phyloP scores from a whole-genome alignment of 2,329 filamentous ascomycete genomes.

The Trichoderma endophyticum region DNA sequence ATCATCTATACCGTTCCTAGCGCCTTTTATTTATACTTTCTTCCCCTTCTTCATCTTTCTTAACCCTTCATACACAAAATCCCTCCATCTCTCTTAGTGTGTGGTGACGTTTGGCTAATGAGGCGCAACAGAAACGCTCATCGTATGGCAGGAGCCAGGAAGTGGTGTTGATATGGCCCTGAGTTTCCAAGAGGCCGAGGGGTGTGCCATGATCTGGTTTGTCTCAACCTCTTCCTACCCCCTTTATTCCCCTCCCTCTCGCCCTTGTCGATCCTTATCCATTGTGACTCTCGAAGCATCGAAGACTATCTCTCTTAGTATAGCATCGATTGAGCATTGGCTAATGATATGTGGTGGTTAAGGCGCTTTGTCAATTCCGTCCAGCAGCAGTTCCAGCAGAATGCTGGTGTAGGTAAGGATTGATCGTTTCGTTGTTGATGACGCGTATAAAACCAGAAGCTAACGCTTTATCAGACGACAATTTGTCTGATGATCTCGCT shows the following conservation, averaged over 20 bases:
- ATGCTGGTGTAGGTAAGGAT: conserved; percentile 59
- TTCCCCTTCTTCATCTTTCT: not conserved
- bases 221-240: conserved; percentile 23
- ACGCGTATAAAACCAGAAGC: not conserved
- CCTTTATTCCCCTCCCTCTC: not conserved
- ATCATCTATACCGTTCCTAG: not conserved
- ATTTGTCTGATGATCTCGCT: conserved; percentile 78
- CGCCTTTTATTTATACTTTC: not conserved
- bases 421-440: not conserved
- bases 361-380: conserved; percentile 91
- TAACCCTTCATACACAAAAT: not conserved
- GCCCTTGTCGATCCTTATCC: not conserved
- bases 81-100: not conserved
- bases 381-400: conserved; percentile 67
- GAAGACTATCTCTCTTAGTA: not conserved
- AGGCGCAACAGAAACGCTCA: conserved; percentile 73
- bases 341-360: conserved; percentile 15
- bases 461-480: conserved; percentile 62
- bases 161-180: conserved; percentile 94
- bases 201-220: conserved; percentile 88
- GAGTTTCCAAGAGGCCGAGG: conserved; percentile 96
- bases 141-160: conserved; percentile 88
- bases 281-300: not conserved
- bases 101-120: conserved; percentile 19
- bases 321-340: not conserved